These are phyloP conservation scores for Ambrosiella cleistominuta DNA, from an alignment of 2,329 filamentous ascomycete species.

Conservation along the genomic window DNA sequence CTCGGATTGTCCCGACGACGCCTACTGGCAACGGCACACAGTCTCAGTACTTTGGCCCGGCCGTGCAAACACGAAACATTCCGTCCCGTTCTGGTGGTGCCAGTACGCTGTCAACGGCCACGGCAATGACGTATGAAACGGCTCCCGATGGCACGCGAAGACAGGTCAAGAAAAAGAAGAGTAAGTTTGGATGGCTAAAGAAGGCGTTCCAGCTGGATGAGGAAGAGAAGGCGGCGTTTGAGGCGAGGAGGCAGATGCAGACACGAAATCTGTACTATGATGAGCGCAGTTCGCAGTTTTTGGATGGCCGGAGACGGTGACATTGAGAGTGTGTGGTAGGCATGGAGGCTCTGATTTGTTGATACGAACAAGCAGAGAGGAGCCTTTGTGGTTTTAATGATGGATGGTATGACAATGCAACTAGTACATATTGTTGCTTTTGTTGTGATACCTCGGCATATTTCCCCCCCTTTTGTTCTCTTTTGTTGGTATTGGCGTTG, in stretches of 20 bases:
- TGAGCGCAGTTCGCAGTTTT: conserved; percentile 31
- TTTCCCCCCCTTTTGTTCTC: background rate
- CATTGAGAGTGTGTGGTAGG: background rate
- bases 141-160: conserved; percentile 17
- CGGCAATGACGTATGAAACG: conserved; percentile 28
- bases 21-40: background rate
- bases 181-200: conserved; percentile 50
- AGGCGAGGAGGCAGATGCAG: conserved; percentile 33
- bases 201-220: conserved; percentile 50
- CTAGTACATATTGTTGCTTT: no score
- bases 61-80: conserved; percentile 24
- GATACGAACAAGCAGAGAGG: background rate
- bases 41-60: conserved; percentile 21
- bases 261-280: conserved; percentile 32
- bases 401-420: no score
- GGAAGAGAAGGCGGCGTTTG: conserved; percentile 42
- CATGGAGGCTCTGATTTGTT: background rate
- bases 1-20: conserved; percentile 10
- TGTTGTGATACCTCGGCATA: no score
- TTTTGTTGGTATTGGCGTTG: background rate
- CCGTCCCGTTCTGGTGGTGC: conserved; percentile 34
- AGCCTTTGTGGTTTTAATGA: background rate
- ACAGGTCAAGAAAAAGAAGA: conserved; percentile 47
- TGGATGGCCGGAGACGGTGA: conserved; percentile 30
- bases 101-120: conserved; percentile 40